phyloP scores from a whole-genome alignment of 2,329 filamentous ascomycete genomes.

The Colletotrichum cordylinicola region DNA sequence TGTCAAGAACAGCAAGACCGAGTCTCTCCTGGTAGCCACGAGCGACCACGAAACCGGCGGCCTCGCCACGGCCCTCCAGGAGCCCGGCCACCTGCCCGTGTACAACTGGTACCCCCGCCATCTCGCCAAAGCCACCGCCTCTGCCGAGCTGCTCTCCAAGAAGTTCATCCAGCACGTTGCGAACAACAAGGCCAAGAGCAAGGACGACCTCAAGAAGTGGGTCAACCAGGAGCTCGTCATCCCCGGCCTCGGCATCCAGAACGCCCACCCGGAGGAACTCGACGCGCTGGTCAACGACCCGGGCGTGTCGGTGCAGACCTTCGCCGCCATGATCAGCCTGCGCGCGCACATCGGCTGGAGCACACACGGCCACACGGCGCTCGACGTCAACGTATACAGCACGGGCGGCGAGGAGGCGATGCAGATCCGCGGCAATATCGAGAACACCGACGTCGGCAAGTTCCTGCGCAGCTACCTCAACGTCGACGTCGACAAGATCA shows the following conservation, averaged over 20 bases:
- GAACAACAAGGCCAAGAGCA: slow-evolving; percentile 32
- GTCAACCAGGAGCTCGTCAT: slow-evolving; percentile 72
- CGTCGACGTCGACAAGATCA: slow-evolving; percentile 80
- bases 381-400: slow-evolving; percentile 96
- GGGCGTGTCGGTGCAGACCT: slow-evolving; percentile 58
- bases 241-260: slow-evolving; percentile 76
- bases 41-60: slow-evolving; percentile 98
- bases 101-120: slow-evolving; percentile 83
- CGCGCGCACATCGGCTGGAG: slow-evolving; percentile 92
- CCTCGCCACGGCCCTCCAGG: slow-evolving; percentile 77
- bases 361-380: slow-evolving; percentile 90
- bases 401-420: slow-evolving; percentile 70
- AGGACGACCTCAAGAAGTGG: slow-evolving; percentile 61
- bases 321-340: slow-evolving; percentile 86
- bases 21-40: slow-evolving; percentile 85
- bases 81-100: slow-evolving; percentile 57
- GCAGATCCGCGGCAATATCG: slow-evolving; percentile 81
- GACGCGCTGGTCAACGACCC: slow-evolving; percentile 65
- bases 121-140: slow-evolving; percentile 78
- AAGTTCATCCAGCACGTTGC: slow-evolving; percentile 67
- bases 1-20: slow-evolving; percentile 72
- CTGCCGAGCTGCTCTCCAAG: slow-evolving; percentile 72
- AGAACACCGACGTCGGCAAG: slow-evolving; percentile 90
- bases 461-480: slow-evolving; percentile 83
- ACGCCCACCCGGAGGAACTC: slow-evolving; percentile 77